Conservation (phyloP, 495 filamentous ascomycete species). For the Penicillium silybi region DNA sequence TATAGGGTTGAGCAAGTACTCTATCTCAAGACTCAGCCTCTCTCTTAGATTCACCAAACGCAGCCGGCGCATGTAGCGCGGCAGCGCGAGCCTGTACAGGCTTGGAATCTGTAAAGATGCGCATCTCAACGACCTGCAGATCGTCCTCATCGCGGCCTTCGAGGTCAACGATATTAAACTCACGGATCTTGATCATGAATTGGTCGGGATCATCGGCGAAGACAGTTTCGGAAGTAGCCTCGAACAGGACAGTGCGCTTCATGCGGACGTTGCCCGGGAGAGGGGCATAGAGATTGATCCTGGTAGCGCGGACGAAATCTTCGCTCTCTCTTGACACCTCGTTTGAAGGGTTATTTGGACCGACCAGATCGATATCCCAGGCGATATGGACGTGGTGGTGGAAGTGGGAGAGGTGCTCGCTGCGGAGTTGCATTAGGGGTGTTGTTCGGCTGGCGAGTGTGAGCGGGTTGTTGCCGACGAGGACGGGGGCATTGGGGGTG, state of each 20-base stretch:
- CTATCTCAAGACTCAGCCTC: conserved; percentile 1
- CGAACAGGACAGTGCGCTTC: conserved; percentile 25
- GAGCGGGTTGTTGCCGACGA: conserved; percentile 16
- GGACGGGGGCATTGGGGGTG: conserved; percentile 14
- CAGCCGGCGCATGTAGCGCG: conserved; percentile 5
- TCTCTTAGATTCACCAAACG: conserved; percentile 5
- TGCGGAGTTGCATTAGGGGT: conserved; percentile 17
- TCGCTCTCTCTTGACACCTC: neutral
- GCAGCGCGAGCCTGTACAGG: conserved; percentile 21
- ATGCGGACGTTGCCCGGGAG: conserved; percentile 5
- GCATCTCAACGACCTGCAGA: conserved; percentile 21
- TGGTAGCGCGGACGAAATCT: too few relatives aligned
- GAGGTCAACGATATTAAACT: conserved; percentile 25
- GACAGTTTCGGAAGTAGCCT: conserved; percentile 16
- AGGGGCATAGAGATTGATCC: conserved; percentile 6
- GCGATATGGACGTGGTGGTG: conserved; percentile 18
- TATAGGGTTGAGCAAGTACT: too few relatives aligned
- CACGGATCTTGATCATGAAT: conserved; percentile 15
- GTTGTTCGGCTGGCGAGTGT: conserved; percentile 5
- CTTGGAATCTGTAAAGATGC: conserved; percentile 17
- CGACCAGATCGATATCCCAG: conserved; percentile 22
- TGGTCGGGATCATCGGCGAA: conserved; percentile 23
- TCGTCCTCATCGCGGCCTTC: conserved; percentile 4
- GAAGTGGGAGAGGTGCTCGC: conserved; percentile 12
- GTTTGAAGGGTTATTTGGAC: neutral